Base-by-base conservation (phyloP, 768 basidiomycete genomes). In the Chiua virens region DNA sequence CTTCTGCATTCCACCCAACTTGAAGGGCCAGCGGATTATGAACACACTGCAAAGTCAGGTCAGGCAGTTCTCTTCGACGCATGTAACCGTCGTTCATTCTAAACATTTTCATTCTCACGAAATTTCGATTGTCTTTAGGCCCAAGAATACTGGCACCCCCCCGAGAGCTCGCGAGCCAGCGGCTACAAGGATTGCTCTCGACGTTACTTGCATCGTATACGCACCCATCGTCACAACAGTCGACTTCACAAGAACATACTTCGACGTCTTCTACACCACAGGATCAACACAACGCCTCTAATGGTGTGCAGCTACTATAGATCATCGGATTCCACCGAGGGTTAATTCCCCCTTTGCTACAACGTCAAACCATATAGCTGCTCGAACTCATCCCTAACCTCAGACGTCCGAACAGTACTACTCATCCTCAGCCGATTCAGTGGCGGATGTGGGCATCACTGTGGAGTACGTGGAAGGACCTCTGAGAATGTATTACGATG, bases 101-200 rank as follows among this genome's bases (percentile, higher is more conserved):
- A 44, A 14, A 5, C n/a, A 5, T 25, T n/a, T 22, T 10, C 14
- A 20, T 25, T 22, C 18, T 35, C 32, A n/a, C 4, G 8, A 30
- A 30, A 8, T 30, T 30, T 13, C 30, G 8, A 13, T 5, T 2
- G n/a, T 6, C 5, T 20, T 44, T 42, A 54, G 43, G 22, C 27
- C 23, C 51, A 32, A 41, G 47, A 52, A 13, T 47, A 22, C 8
- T 47, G 7, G 37, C 23, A 18, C 27, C 45, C 7, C 4, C 52
- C 5, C 55, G 50, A 38, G 56, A 45, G 4, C 47, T 66, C 9
- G 39, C 56, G 9, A 62, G 46, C 17, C 62, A 57, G 41, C 65
- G 65, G 0, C 28, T 67, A 3, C 65, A 64, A 30, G 55, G 67
- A n/a, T 22, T 66, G 18, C 62, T 66, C 20, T 27, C 25, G n/a